Base-by-base conservation (phyloP, 2,329 filamentous ascomycete species). In the Penicillium freii region DNA sequence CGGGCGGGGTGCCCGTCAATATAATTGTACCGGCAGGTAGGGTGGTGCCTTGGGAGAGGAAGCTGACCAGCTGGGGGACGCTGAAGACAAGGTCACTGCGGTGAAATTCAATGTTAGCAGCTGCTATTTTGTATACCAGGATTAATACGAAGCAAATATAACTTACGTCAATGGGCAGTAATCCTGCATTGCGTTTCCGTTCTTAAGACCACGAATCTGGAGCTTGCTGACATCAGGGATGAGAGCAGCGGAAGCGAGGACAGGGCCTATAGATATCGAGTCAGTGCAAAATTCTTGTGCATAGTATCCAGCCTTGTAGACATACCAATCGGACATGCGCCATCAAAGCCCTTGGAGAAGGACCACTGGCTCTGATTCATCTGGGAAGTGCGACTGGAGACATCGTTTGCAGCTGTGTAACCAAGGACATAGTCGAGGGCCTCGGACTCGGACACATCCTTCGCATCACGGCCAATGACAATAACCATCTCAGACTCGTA, bases 361-460 rank as follows among this genome's bases (percentile, higher is more conserved):
- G 78, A 82, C 77, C 81, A 84, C 67, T 85, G 83, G 49, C 74
- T 76, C 67, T 82, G 78, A 23, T 77, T 75, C 63, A 81, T 77
- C 73, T 87, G 84, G 52, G 77, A 77, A 50, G 81, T 80, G 4
- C 84, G 80, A 59, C 81, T 83, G 2, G 84, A 86, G 7, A 88
- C 80, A 66, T 88, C 85, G 72, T 88, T 88, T 65, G 80, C 80
- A 23, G 80, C 80, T 0, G 84, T 85, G 68, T 88, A 88, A 29
- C 86, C 85, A 2, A 88, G 80, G 5, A 88, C 78, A 64, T 87
- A 85, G 61, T 81, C 78, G 50, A 84, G 67, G 5, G 84, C 84
- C 29, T 86, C 79, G 0, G 75, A 77, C 62, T 85, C 82, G 45
- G 77, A 73, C 10, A 86, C 82, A 61, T 87, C 83, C 64, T 80